Conservation (phyloP, 2,329 filamentous ascomycete species). For the Helotiales sp. region DNA sequence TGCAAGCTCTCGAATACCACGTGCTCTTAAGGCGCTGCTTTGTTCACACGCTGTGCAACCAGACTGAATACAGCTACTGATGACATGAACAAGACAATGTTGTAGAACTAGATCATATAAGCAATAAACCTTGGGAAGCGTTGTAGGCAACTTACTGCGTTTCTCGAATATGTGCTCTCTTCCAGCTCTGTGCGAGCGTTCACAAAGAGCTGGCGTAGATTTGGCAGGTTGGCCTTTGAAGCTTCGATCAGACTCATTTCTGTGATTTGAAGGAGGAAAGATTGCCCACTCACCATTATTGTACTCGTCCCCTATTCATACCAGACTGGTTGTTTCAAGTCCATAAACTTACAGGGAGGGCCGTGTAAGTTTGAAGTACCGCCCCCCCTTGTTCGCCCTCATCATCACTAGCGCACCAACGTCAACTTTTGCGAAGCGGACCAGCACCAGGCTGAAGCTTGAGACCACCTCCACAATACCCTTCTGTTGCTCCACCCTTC, state of each 20-base stretch:
- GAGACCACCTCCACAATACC: slow-evolving; percentile 4
- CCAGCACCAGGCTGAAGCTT: slow-evolving; percentile 27
- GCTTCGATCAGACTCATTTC: slow-evolving; percentile 27
- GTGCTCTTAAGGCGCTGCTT: slow-evolving; percentile 19
- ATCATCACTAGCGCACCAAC: no score
- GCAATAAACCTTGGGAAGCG: background rate
- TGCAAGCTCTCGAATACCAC: background rate
- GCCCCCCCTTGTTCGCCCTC: slow-evolving; percentile 17
- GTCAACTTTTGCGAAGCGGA: slow-evolving; percentile 12
- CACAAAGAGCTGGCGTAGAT: slow-evolving; percentile 93
- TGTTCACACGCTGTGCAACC: slow-evolving; percentile 76
- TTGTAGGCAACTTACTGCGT: slow-evolving; percentile 64
- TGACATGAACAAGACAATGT: slow-evolving; percentile 93
- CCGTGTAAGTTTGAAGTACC: slow-evolving; percentile 13
- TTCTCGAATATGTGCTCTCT: slow-evolving; percentile 90
- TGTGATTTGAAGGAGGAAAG: slow-evolving; percentile 4
- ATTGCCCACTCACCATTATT: slow-evolving; percentile 24
- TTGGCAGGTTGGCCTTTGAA: slow-evolving; percentile 72
- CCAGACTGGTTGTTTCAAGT: slow-evolving; percentile 22
- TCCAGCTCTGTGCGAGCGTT: slow-evolving; percentile 91
- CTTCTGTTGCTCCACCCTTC: background rate
- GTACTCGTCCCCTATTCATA: slow-evolving; percentile 4
- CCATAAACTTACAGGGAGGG: slow-evolving; percentile 19
- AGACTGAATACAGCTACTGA: slow-evolving; percentile 94
- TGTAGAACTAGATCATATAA: slow-evolving; percentile 75